These are phyloP conservation scores for Fraxinus floribunda DNA, from an alignment of 305 asterid species.

Conservation along the genomic window DNA sequence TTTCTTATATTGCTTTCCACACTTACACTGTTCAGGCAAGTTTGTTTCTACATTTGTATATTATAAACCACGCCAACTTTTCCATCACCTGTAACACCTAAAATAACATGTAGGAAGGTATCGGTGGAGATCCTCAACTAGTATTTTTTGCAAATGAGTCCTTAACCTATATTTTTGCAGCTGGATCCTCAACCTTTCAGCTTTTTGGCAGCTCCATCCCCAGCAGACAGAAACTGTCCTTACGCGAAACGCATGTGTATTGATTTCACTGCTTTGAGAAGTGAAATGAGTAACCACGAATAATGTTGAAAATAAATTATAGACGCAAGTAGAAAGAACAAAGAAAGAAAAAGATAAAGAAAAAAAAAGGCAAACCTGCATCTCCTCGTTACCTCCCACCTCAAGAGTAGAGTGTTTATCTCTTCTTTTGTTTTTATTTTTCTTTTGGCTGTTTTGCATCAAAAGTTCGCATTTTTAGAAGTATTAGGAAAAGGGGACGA, in stretches of 20 bases:
- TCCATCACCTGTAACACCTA: not conserved
- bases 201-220: not conserved
- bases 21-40: conserved; percentile 93
- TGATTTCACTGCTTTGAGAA: not conserved
- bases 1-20: conserved; percentile 83
- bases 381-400: not conserved
- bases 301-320: not conserved
- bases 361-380: not conserved
- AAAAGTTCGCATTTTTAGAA: not conserved
- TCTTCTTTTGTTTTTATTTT: not conserved
- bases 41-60: not conserved
- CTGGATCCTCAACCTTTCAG: not conserved
- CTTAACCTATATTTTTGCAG: not conserved
- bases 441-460: not conserved
- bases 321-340: not conserved
- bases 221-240: not conserved
- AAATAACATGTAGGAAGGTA: not conserved
- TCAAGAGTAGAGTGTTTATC: not conserved
- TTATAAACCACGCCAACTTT: not conserved
- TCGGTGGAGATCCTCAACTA: not conserved
- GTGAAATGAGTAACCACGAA: not conserved
- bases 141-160: not conserved
- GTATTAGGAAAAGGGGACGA: not conserved
- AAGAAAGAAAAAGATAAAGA: not conserved
- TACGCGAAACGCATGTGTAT: not conserved